phyloP scores from a whole-genome alignment of 1,284 basidiomycete species.

The Bjerkandera adusta region DNA sequence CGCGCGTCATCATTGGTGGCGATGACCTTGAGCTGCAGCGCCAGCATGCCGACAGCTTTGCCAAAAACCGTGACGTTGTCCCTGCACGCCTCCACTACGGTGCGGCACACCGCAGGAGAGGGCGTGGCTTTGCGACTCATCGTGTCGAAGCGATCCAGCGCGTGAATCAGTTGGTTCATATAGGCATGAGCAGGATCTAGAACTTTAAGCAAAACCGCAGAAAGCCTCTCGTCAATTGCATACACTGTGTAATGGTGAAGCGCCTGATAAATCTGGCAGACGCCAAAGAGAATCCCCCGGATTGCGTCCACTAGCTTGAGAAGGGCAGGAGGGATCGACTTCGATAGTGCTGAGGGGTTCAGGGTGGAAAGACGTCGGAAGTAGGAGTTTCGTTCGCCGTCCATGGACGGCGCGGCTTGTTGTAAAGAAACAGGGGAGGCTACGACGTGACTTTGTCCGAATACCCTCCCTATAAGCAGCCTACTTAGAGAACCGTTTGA shows the following conservation, averaged over 20 bases:
- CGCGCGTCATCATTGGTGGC: conserved; percentile 80
- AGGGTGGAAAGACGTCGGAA: conserved; percentile 86
- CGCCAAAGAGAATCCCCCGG: conserved; percentile 89
- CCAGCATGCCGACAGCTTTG: conserved; percentile 83
- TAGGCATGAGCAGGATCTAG: conserved; percentile 83
- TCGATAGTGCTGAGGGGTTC: conserved; percentile 64
- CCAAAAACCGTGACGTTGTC: conserved; percentile 87
- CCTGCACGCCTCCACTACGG: conserved; percentile 80
- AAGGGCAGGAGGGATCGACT: conserved; percentile 73
- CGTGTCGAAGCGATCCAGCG: conserved; percentile 91
- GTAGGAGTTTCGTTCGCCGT: conserved; percentile 88
- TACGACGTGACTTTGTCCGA: conserved; percentile 35
- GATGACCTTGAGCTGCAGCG: conserved; percentile 79
- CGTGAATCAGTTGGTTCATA: conserved; percentile 83
- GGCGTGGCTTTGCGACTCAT: conserved; percentile 70
- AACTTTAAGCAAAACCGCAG: conserved; percentile 79
- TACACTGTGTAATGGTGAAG: conserved; percentile 88
- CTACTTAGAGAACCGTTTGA: conserved; percentile 34
- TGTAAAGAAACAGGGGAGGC: conserved; percentile 41
- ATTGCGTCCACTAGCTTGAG: conserved; percentile 82
- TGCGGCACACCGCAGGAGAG: conserved; percentile 73
- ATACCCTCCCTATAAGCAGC: conserved; percentile 28
- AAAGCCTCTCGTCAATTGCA: conserved; percentile 84
- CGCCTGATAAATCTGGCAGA: conserved; percentile 90
- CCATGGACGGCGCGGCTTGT: conserved; percentile 53